These are phyloP conservation scores for Citrus glauca DNA, from an alignment of 345 rosid species.

Conservation along the genomic window DNA sequence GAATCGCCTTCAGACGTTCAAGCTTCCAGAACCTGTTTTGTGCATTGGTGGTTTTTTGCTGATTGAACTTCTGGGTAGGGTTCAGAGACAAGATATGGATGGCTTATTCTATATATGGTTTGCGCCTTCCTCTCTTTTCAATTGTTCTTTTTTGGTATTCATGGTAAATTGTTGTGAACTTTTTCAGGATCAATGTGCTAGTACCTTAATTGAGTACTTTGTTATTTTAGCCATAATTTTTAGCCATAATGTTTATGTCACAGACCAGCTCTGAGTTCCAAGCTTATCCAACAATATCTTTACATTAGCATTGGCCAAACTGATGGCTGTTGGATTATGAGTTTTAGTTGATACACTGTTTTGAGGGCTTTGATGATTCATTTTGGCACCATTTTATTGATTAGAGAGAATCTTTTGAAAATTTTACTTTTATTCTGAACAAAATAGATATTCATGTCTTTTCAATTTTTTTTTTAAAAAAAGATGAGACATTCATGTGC, in stretches of 20 bases:
- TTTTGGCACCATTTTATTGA: neutral
- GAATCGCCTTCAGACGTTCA: slow-evolving; percentile 62
- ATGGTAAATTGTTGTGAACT: neutral
- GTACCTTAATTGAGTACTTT: neutral
- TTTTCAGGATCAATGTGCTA: neutral
- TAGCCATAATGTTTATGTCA: neutral
- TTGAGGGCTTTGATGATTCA: neutral
- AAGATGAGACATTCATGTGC: neutral
- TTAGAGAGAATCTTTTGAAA: neutral
- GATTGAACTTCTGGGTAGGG: slow-evolving; percentile 81
- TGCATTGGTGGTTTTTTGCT: slow-evolving; percentile 81
- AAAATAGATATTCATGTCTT: no score
- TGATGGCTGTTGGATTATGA: neutral
- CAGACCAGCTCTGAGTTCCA: neutral
- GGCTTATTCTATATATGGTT: slow-evolving; percentile 85
- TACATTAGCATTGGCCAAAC: neutral
- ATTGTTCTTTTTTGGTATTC: neutral
- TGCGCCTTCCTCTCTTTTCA: slow-evolving; percentile 7
- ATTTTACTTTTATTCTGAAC: neutral
- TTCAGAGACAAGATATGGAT: slow-evolving; percentile 83
- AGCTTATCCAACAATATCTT: neutral
- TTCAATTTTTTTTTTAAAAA: no score
- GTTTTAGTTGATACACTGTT: neutral
- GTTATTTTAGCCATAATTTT: neutral
- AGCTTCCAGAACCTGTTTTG: slow-evolving; percentile 84